Conservation (phyloP, 1,139 yeast genomes). For the Scheffersomyces quercinus region DNA sequence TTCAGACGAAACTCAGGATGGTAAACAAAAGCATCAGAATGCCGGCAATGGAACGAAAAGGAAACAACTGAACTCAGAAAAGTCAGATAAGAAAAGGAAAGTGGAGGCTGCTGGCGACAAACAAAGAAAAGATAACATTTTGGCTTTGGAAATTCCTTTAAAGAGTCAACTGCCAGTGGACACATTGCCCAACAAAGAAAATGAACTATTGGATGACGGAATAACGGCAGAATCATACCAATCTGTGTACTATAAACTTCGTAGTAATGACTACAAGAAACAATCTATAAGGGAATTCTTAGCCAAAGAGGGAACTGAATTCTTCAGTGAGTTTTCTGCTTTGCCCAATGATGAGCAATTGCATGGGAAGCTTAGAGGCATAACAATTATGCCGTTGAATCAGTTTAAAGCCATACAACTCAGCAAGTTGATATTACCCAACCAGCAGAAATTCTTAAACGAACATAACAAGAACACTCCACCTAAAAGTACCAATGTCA, state of each 20-base stretch:
- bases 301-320: slow-evolving; percentile 21
- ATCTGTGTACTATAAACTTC: slow-evolving; percentile 49
- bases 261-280: slow-evolving; percentile 50
- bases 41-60: slow-evolving; percentile 19
- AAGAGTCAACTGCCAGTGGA: slow-evolving; percentile 17
- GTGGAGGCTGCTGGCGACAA: slow-evolving; percentile 11
- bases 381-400: slow-evolving; percentile 24
- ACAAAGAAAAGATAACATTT: slow-evolving; percentile 5
- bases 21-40: slow-evolving; percentile 2
- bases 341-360: slow-evolving; percentile 14
- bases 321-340: slow-evolving; percentile 12
- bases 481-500: slow-evolving; percentile 20
- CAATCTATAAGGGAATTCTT: slow-evolving; percentile 29
- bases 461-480: slow-evolving; percentile 24
- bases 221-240: slow-evolving; percentile 50
- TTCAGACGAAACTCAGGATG: slow-evolving; percentile 6
- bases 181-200: slow-evolving; percentile 38
- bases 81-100: slow-evolving; percentile 27
- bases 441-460: slow-evolving; percentile 28
- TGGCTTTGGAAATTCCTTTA: background rate
- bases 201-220: slow-evolving; percentile 43
- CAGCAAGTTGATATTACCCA: slow-evolving; percentile 35
- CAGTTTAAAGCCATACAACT: slow-evolving; percentile 33
- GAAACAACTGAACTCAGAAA: slow-evolving; percentile 29
- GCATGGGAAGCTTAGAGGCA: slow-evolving; percentile 9